Conservation (phyloP, 164 flowering plant genomes). For the Malania oleifera region DNA sequence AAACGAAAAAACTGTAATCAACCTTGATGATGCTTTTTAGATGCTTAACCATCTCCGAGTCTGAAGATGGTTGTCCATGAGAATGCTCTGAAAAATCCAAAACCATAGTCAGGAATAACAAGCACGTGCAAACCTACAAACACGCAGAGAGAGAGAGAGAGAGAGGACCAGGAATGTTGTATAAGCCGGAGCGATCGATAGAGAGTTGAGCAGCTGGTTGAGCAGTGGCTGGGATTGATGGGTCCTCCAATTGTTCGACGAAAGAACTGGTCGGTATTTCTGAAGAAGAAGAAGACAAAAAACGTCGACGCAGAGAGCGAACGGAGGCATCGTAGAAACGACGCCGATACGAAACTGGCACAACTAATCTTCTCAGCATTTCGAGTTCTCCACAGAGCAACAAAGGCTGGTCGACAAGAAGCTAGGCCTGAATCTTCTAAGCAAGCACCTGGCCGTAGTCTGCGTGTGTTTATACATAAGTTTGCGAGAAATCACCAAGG, state of each 20-base stretch:
- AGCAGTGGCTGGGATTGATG: not conserved
- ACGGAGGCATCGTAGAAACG: constrained; percentile 11
- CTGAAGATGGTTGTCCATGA: constrained; percentile 45
- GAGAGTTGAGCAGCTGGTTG: constrained; percentile 39
- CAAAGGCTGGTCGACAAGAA: too few relatives aligned
- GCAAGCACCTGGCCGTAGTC: too few relatives aligned
- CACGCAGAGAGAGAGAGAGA: not conserved
- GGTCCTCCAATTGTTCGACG: constrained; percentile 34
- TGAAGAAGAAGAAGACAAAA: constrained; percentile 22
- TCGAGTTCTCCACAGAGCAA: not conserved
- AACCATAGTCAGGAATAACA: not conserved
- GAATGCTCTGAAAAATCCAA: constrained; percentile 57
- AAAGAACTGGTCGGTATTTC: constrained; percentile 10
- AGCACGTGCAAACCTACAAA: not conserved
- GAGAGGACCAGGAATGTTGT: constrained; percentile 45
- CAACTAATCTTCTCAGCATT: constrained; percentile 23
- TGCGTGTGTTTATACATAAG: too few relatives aligned
- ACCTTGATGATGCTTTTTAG: constrained; percentile 88
- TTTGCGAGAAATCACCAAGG: too few relatives aligned
- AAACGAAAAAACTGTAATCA: not conserved
- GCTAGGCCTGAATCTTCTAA: too few relatives aligned
- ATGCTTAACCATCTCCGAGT: constrained; percentile 82
- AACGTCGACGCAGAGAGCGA: constrained; percentile 3
- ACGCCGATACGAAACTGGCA: constrained; percentile 10
- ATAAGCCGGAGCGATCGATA: constrained; percentile 68